A percentile compares a stretch with the other conserved stretches of the same genome.
Evolutionary conservation across 2,329 filamentous ascomycete genomes (phyloP).

Genomic region (Penicillium expansum): DNA sequence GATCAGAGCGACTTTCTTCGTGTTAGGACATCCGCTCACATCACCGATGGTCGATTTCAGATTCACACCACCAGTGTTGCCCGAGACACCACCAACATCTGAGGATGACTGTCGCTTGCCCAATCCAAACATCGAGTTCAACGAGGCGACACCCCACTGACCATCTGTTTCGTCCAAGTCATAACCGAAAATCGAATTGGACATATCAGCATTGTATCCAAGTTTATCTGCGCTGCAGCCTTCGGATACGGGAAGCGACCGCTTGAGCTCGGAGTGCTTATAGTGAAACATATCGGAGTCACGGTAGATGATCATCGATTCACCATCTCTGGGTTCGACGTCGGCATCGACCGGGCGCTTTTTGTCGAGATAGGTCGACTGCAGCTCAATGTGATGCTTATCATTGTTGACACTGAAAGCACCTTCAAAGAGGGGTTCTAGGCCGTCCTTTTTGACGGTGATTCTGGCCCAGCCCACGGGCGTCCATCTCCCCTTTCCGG

Average conservation of each 20-base stretch:
- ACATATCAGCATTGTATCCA: conserved; percentile 70
- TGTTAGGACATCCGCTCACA: conserved; percentile 78
- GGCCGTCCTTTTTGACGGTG: conserved; percentile 72
- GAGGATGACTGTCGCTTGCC: conserved; percentile 59
- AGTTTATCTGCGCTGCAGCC: conserved; percentile 74
- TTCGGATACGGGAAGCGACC: conserved; percentile 47
- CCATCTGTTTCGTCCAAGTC: conserved; percentile 55
- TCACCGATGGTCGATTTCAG: conserved; percentile 75
- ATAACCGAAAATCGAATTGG: conserved; percentile 62
- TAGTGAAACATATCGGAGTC: conserved; percentile 73
- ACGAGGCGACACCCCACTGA: conserved; percentile 59
- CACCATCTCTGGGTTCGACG: conserved; percentile 55
- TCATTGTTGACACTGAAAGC: conserved; percentile 78
- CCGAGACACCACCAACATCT: conserved; percentile 65
- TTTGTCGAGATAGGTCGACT: conserved; percentile 69
- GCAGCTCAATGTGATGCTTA: conserved; percentile 81
- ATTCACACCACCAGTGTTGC: conserved; percentile 78
- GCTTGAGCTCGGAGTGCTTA: conserved; percentile 62
- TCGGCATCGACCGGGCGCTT: conserved; percentile 69
- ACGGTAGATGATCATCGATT: conserved; percentile 87
- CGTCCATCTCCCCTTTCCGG: conserved; percentile 66
- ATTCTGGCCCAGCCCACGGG: conserved; percentile 85
- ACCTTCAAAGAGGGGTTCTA: conserved; percentile 80
- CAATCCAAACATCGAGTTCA: conserved; percentile 66
- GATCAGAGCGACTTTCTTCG: conserved; percentile 86